phyloP scores from a whole-genome alignment of 1,139 yeast genomes.

The Yamadazyma friedrichii region DNA sequence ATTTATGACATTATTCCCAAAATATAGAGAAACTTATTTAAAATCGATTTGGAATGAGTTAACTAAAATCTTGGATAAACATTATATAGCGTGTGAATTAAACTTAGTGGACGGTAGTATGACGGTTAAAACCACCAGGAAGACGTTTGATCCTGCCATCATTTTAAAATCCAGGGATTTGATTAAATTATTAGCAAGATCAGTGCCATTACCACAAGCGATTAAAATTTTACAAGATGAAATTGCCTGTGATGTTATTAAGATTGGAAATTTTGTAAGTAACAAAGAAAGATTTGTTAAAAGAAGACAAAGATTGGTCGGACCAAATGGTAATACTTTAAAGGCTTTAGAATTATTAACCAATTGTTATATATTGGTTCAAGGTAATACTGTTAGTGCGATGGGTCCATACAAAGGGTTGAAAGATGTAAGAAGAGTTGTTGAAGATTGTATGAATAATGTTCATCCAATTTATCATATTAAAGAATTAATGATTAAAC shows the following conservation, averaged over 20 bases:
- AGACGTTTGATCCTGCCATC: constrained; percentile 93
- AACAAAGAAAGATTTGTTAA: constrained; percentile 93
- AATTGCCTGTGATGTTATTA: constrained; percentile 92
- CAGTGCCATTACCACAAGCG: constrained; percentile 97
- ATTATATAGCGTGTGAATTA: constrained; percentile 75
- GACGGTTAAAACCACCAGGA: constrained; percentile 94
- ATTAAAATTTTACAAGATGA: constrained; percentile 88
- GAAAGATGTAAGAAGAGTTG: constrained; percentile 88
- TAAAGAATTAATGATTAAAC: constrained; percentile 95
- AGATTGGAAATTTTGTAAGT: constrained; percentile 84
- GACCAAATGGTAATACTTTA: constrained; percentile 95
- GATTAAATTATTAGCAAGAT: constrained; percentile 88
- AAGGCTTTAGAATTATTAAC: constrained; percentile 93
- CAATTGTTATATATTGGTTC: constrained; percentile 90
- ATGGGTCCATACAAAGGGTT: constrained; percentile 97
- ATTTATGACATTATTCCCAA: constrained; percentile 93
- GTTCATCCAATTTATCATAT: constrained; percentile 96
- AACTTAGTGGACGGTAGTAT: constrained; percentile 95
- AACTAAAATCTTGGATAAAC: constrained; percentile 70
- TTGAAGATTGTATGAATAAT: constrained; percentile 96
- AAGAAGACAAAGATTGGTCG: constrained; percentile 93
- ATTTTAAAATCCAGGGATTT: constrained; percentile 93
- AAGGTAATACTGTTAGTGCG: constrained; percentile 94
- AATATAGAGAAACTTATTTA: constrained; percentile 89
- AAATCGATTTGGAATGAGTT: constrained; percentile 94